Evolutionary conservation across 2,329 filamentous ascomycete genomes (phyloP), one percentile per base, ranked within the genome.

Genomic region (Pestalotiopsis sp.): DNA sequence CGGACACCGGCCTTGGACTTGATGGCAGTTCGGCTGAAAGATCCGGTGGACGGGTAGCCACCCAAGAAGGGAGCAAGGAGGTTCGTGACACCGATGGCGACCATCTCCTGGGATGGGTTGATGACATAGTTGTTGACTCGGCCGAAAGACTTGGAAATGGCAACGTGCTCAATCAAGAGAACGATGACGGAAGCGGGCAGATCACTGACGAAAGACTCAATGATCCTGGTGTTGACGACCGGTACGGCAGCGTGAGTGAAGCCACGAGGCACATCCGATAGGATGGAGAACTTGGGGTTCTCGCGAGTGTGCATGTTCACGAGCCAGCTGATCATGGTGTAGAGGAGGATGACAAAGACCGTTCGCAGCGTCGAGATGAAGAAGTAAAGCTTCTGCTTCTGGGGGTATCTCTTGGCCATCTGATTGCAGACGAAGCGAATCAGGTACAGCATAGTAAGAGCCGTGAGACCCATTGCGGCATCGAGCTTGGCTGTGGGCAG

Each of bases 81-180:
- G 78, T 98, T 98, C 45, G 91, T 92, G 31, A 98, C 89, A 71
- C 95, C 95, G 72, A 98, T 97, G 25, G 94, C 95, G 61, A 99
- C 93, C 82, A 99, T 88, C 79, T 99, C 95, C 79, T 99, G 95
- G 0, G 95, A 98, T 0, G 96, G 95, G 74, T 98, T 91, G 78
- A 99, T 98, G 17, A 90, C 91, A 81, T 99, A 99, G 82, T 97
- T 97, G 84, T 98, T 98, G 75, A 98, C 89, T 69, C 95, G 89
- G 11, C 96, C 96, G 74, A 99, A 98, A 0, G 95, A 98, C 80
- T 98, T 99, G 20, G 95, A 94, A 71, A 98, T 98, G 62, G 95
- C 94, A 75, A 98, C 97, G 78, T 98, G 95, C 81, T 98, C 96
- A 70, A 98, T 97, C 45, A 98, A 86, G 68, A 98, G 86, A n/a